These are phyloP conservation scores for Didymella glomerata DNA, from an alignment of 2,329 filamentous ascomycete species.

Conservation along the genomic window DNA sequence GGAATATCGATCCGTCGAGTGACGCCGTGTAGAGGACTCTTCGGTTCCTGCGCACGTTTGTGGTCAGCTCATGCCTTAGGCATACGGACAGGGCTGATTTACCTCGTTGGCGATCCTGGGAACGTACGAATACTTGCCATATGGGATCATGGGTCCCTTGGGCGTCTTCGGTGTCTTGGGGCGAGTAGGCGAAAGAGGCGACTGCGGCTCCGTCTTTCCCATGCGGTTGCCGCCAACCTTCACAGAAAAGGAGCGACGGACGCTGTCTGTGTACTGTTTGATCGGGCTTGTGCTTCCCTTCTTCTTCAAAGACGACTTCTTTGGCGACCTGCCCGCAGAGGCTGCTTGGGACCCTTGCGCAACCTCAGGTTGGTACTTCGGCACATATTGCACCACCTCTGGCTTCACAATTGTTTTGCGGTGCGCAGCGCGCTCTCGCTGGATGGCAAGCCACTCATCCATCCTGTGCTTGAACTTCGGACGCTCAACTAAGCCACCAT, in stretches of 20 bases:
- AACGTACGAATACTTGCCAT: slow-evolving; percentile 6
- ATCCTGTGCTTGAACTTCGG: slow-evolving; percentile 41
- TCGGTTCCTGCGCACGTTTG: slow-evolving; percentile 18
- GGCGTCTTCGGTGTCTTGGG: slow-evolving; percentile 5
- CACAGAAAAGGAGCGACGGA: slow-evolving; percentile 31
- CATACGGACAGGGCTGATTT: background rate
- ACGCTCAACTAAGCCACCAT: slow-evolving; percentile 43
- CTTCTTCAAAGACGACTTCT: background rate
- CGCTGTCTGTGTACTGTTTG: slow-evolving; percentile 30
- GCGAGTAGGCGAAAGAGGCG: background rate
- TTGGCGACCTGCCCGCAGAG: slow-evolving; percentile 1
- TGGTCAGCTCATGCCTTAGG: background rate
- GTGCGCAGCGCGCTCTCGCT: slow-evolving; percentile 30
- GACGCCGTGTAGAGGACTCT: slow-evolving; percentile 35
- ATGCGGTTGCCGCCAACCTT: slow-evolving; percentile 10
- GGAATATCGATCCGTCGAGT: slow-evolving; percentile 29
- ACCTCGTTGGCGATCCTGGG: slow-evolving; percentile 16
- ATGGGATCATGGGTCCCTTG: slow-evolving; percentile 6
- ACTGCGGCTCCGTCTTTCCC: slow-evolving; percentile 3
- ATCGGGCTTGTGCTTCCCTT: slow-evolving; percentile 26
- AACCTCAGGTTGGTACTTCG: slow-evolving; percentile 20
- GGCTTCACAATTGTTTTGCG: slow-evolving; percentile 24
- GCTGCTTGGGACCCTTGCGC: slow-evolving; percentile 1
- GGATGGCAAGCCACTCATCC: slow-evolving; percentile 40
- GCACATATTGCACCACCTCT: slow-evolving; percentile 17